Evolutionary conservation across 1,139 yeast species (phyloP), one percentile per base, ranked within the genome.

Genomic region (Arxiozyma heterogenica): DNA sequence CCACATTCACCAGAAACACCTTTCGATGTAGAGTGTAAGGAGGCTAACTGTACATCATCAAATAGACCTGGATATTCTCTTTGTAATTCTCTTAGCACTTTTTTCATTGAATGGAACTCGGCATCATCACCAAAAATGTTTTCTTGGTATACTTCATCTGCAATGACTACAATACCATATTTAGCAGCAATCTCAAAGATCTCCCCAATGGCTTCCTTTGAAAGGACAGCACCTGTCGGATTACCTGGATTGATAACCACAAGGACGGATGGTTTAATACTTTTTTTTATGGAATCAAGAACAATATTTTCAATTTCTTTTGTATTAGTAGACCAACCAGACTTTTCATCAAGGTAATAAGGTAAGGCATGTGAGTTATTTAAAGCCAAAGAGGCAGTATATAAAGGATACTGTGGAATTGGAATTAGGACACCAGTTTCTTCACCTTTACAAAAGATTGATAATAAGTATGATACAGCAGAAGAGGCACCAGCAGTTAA

Each of bases 1-100:
- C 98, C 98, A 77, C 98, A 93, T 73, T 93, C 98, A 56, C 98
- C 99, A 62, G 90, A 81, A 65, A 90, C 88, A 68, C 98, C 98
- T 73, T 93, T 93, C 21, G 98, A 91, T 44, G 95, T 90, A 18
- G 98, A 90, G 70, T 93, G 98, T 61, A 93, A 75, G 1, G 98
- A 91, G 1, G 95, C 98, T 58, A 94, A 78, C 67, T 90, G 96
- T 47, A 93, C 94, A 57, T 82, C 76, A 55, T 78, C 78, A 69
- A 82, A 91, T 53, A 79, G 78, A 12, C 75, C 75, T 17, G 81
- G 80, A 58, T 78, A 70, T 43, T 76, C 68, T 52, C 72, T 72
- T 58, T 83, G 83, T 61, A 90, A 72, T 57, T 82, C 79, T 54
- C 84, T 73, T 61, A 90, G 73, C 7, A 86, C 84, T 61, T 82